Evolutionary conservation across 495 filamentous ascomycete species (phyloP).

Genomic region (Daldinia concentrica): DNA sequence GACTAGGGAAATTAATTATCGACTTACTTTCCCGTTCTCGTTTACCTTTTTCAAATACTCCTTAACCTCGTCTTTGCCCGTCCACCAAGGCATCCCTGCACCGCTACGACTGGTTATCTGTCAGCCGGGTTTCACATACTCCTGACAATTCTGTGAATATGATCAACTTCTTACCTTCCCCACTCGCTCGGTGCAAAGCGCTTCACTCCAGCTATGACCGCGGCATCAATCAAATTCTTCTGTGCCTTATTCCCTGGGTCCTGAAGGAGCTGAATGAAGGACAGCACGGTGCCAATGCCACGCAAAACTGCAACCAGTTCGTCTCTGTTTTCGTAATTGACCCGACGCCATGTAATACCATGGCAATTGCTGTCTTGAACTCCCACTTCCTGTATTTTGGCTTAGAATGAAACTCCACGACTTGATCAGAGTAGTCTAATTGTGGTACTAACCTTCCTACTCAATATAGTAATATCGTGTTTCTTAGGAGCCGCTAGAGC

Average conservation of each 20-base stretch:
- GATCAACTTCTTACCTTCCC: constrained; percentile 38
- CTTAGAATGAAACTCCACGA: neutral
- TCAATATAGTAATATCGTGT: constrained; percentile 62
- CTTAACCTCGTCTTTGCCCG: constrained; percentile 57
- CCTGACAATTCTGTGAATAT: neutral
- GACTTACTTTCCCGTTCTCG: constrained; percentile 56
- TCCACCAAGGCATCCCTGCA: constrained; percentile 56
- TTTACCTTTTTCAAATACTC: constrained; percentile 64
- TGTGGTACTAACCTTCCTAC: constrained; percentile 51
- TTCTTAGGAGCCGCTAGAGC: constrained; percentile 58
- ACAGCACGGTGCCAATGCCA: constrained; percentile 65
- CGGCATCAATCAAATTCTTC: constrained; percentile 62
- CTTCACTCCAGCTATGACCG: constrained; percentile 61
- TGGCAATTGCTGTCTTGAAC: neutral
- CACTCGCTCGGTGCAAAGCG: constrained; percentile 65
- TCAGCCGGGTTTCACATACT: neutral
- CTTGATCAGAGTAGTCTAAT: neutral
- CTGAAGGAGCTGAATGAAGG: constrained; percentile 55
- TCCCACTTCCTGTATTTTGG: neutral
- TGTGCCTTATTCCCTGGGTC: constrained; percentile 52
- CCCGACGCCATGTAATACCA: constrained; percentile 46
- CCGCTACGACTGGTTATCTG: neutral
- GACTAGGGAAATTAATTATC: neutral
- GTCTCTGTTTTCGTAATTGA: constrained; percentile 55
- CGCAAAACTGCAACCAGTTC: constrained; percentile 51